Percentiles rank a stretch among this genome's conserved stretches.
These are phyloP conservation scores for Arabidopsis hybrid DNA, from an alignment of 441 rosid genomes.

Conservation along the genomic window DNA sequence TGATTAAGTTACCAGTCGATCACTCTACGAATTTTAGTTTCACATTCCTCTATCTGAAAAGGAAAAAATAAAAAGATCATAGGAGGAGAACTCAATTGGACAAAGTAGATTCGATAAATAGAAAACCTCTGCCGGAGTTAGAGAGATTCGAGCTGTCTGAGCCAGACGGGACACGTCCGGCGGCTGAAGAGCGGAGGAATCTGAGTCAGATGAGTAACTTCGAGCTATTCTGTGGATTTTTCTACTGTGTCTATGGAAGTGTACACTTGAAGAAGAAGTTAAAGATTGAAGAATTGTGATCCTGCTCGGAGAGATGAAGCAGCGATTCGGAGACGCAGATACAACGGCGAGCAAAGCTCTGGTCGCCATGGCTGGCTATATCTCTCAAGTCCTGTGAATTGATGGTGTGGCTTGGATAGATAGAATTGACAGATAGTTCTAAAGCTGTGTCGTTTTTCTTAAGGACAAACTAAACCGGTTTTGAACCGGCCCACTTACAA, in stretches of 20 bases:
- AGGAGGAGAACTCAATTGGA: neutral
- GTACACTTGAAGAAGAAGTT: conserved; percentile 6
- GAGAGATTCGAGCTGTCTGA: conserved; percentile 81
- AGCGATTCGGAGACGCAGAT: conserved; percentile 27
- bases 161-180: conserved; percentile 76
- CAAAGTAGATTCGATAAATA: too few species aligned
- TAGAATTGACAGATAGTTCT: too few species aligned
- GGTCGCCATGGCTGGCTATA: conserved; percentile 35
- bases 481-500: neutral
- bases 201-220: conserved; percentile 38
- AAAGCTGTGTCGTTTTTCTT: neutral
- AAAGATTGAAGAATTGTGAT: neutral
- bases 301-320: neutral
- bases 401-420: neutral
- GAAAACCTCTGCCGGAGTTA: conserved; percentile 64
- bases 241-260: conserved; percentile 10
- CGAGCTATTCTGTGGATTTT: conserved; percentile 14
- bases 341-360: conserved; percentile 34
- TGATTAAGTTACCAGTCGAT: conserved; percentile 60
- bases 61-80: neutral
- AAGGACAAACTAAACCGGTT: conserved; percentile 1
- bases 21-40: conserved; percentile 77
- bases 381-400: neutral
- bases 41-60: conserved; percentile 66
- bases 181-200: conserved; percentile 38